Base-by-base conservation (phyloP, 225 moss, liverwort and hornwort species). In the Neckera pumila region DNA sequence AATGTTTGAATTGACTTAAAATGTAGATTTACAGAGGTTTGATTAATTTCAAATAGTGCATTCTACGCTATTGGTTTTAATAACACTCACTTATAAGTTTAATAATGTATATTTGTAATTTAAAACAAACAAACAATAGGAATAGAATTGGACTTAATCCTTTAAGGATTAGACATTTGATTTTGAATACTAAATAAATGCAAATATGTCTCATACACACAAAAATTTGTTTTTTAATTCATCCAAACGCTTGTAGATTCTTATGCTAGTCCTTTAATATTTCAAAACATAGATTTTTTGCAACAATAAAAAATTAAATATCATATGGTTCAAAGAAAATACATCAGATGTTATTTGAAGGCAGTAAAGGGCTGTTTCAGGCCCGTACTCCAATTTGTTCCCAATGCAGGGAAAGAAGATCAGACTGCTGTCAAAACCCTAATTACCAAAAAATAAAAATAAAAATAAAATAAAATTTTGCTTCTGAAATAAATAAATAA, bases 151-250 rank as follows among this genome's bases (percentile, higher is more conserved):
- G 8, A 40, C 8, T 13, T 23, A 7, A 40, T 0, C 2, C 38
- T 4, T 23, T 13, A 40, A 40, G 2, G 7, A 3, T 22, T n/a
- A 12, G 3, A 0, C n/a, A 22, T 22, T n/a, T 22, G 12, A 22
- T n/a, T 67, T n/a, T n/a, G 7, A 67, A n/a, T 67, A 67, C 0
- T 22, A 0, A 22, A n/a, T n/a, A n/a, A n/a, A 20, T 38, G 7
- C 22, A 67, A 36, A 36, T 5, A 67, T 22, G 12, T 67, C 22
- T 22, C 5, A 67, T n/a, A 22, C 0, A 67, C 5, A 67, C 12
- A 67, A 21, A 38, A 67, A 2, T 1, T 67, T 21, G 1, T 67
- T n/a, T n/a, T n/a, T 33, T 34, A 3, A n/a, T 22, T 12, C n/a
- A 22, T n/a, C 6, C 22, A n/a, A 67, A 67, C 38, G 67, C 12